Base-by-base conservation (phyloP, 257 asterid genomes). In the Ophiorrhiza pumila region DNA sequence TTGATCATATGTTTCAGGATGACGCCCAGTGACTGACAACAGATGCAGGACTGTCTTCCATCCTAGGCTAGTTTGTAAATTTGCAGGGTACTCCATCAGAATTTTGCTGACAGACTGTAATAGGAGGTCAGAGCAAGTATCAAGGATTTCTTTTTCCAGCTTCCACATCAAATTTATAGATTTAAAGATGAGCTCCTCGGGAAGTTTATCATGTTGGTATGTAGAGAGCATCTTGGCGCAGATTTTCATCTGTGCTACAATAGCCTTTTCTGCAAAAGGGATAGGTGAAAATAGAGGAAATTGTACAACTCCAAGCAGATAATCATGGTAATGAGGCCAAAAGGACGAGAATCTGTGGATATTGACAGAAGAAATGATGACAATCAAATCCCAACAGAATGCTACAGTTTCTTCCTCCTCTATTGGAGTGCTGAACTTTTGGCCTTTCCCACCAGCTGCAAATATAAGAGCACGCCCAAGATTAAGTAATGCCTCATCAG, bases 331-430 rank as follows among this genome's bases (percentile, higher is more conserved):
- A 49, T 90, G 74, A 60, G 95, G 93, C 99, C 98, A 94, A 75
- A 88, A 90, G 1, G 83, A 66, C 0, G 90, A 31, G 66, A 95
- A 74, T 70, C 98, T 85, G 72, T 86, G 92, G 18, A 77, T 62
- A 45, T 95, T 95, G 11, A 93, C 87, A 1, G 74, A 65, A 45
- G 88, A 76, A 69, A 95, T 71, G 4, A 83, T 73, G 68, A 63
- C 81, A 13, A 92, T 83, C 41, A 94, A 83, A 62, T 94, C 99
- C 97, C 97, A 94, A 72, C 98, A 94, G 60, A 94, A 94, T 32
- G 75, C 86, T 12, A 94, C 91, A 0, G 90, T 87, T 63, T 94
- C 98, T 69, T 94, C 99, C 76, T 95, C 99, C 74, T 94, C 99
- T 0, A 86, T 71, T 22, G 90, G 90, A 3, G 98, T 91, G 86